Base-by-base conservation (phyloP, 2,329 filamentous ascomycete species). In the Paracorniculantispora psalliotae region DNA sequence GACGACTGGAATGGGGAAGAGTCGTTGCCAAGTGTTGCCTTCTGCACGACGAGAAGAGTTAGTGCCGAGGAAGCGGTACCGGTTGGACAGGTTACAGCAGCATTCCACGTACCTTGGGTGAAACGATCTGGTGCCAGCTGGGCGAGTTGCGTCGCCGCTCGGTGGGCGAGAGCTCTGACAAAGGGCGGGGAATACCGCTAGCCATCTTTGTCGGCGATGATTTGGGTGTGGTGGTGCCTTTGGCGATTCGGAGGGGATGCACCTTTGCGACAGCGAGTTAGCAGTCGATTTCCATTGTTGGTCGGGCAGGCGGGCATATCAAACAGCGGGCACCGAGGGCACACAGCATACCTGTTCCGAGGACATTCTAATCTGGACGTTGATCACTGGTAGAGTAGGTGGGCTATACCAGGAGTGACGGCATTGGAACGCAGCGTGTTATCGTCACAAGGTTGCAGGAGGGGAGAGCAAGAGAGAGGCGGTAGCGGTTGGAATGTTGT, bases 121-220 rank as follows among this genome's bases (percentile, higher is more conserved):
- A 58, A 10, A 37, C 37, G 37, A 71, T 71, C 25, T 66, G 67
- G 72, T 89, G 92, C 84, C 88, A 96, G 78, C 89, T 96, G 56
- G 92, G 92, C 53, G 92, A 97, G 78, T 97, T 97, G 68, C 92
- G 84, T 71, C 93, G 85, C 73, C 86, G 88, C 75, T 92, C 91
- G 63, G 89, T 89, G 55, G 90, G 89, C 66, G 89, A 91, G 69
- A 99, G 86, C 78, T 99, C 94, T 62, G 91, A 90, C 64, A 99
- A 82, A 60, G 94, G 90, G 67, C 89, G 86, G 69, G 87, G 83
- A 58, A 82, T 76, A 68, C 82, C 79, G 71, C 77, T 81, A 58
- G 77, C 71, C 79, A 84, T 82, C 73, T 87, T 92, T 68, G 78
- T 74, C 47, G 88, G 84, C 61, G 87, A 86, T 57, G 81, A 72